Evolutionary conservation across 371 early-diverging fungal genomes (phyloP), one percentile per base, ranked within the genome.

Genomic region (Funneliformis caledonium): DNA sequence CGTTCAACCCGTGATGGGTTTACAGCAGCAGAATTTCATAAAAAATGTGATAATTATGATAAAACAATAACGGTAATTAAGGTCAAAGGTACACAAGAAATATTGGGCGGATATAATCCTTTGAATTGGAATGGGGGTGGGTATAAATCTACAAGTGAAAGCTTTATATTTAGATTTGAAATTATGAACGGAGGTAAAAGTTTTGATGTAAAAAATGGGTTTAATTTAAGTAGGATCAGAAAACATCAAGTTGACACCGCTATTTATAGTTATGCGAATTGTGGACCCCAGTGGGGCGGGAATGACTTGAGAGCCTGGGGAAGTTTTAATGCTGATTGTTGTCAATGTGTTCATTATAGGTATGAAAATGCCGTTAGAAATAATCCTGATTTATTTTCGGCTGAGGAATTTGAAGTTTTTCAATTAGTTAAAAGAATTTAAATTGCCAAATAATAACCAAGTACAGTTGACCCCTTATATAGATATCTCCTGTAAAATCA

Each of bases 61-160:
- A 22, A 45, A 33, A 78, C 78, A 65, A 50, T 78, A 4, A 60
- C 33, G 33, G 69, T 78, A 33, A 11, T 78, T 22, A 78, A 52
- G 14, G 56, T 78, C n/a, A 60, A 47, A 47, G 68, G 42, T 16
- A n/a, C 52, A 4, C 48, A 68, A 68, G 72, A 65, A 31, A 37
- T 78, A 16, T 48, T 78, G 3, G 78, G 78, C 19, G 78, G 78
- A 31, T 78, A 68, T 52, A 78, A 78, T 78, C 78, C 78, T n/a
- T 61, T 78, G 11, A 60, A 68, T 22, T 78, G 78, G 78, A 59
- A 75, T 33, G 37, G 59, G 19, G 22, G 59, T 33, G 75, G 75
- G 11, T 75, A 42, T 22, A 75, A 59, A 75, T 33, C 75, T 56
- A 75, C 75, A 0, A 22, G 33, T 56, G 75, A 75, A 33, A 75